Evolutionary conservation across 768 basidiomycete species (phyloP).

Genomic region (Trichaptum fuscoviolaceum): DNA sequence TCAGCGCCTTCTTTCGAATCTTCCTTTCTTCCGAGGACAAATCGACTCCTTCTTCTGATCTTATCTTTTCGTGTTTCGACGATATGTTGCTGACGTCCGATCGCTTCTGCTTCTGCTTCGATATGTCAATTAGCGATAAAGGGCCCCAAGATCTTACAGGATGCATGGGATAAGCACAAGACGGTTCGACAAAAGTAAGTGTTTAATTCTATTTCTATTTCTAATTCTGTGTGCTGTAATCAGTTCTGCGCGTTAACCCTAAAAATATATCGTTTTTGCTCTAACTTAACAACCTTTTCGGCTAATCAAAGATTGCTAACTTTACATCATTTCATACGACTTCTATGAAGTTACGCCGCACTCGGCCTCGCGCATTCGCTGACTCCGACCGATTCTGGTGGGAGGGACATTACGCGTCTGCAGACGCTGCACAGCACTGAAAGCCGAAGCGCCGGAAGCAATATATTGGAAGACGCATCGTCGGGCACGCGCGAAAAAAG

Average conservation of each 20-base stretch:
- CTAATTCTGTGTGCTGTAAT: neutral
- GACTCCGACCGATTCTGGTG: constrained; percentile 65
- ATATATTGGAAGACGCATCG: neutral
- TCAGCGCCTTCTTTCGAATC: neutral
- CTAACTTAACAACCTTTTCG: neutral
- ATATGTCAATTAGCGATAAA: constrained; percentile 51
- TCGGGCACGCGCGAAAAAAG: neutral
- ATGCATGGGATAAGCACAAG: constrained; percentile 82
- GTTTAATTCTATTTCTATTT: neutral
- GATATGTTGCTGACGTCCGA: constrained; percentile 2
- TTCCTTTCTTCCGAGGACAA: neutral
- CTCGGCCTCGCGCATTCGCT: constrained; percentile 69
- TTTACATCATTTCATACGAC: neutral
- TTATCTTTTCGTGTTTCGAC: neutral
- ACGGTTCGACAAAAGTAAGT: constrained; percentile 91
- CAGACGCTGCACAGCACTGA: neutral
- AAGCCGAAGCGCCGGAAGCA: neutral
- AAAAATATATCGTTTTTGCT: neutral
- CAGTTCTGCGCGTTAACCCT: neutral
- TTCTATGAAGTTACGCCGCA: constrained; percentile 55
- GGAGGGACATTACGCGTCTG: constrained; percentile 38
- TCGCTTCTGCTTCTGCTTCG: neutral
- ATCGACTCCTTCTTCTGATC: neutral
- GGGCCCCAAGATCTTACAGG: constrained; percentile 75
- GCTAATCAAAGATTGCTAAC: neutral